phyloP scores from a whole-genome alignment of 78 protist genomes.

The Chrysochromulina tobinii region DNA sequence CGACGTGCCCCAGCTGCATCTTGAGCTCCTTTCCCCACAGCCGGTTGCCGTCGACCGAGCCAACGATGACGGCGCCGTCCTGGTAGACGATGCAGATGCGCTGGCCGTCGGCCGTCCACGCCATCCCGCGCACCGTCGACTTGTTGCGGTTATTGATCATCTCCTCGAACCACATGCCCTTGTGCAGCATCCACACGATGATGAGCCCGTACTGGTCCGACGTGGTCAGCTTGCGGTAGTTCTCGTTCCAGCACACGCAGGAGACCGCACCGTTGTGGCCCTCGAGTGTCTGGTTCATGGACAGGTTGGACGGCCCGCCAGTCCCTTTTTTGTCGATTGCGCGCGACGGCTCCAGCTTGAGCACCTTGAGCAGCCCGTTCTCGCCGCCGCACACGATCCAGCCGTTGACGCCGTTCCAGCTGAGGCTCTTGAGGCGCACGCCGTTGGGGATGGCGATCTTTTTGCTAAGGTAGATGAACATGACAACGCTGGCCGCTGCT shows the following conservation, averaged over 20 bases:
- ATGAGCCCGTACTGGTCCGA: conserved; percentile 74
- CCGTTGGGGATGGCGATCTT: conserved; percentile 83
- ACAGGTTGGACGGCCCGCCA: conserved; percentile 50
- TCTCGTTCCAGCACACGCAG: conserved; percentile 73
- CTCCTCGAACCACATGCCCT: conserved; percentile 84
- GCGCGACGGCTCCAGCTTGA: conserved; percentile 13
- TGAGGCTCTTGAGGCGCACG: conserved; percentile 42
- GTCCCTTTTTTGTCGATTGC: background rate
- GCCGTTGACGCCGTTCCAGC: conserved; percentile 76
- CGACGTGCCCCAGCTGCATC: conserved; percentile 29
- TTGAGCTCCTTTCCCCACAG: conserved; percentile 76
- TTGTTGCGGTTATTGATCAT: conserved; percentile 83
- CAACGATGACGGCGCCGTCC: conserved; percentile 78
- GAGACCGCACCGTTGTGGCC: conserved; percentile 63
- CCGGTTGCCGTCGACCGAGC: conserved; percentile 75
- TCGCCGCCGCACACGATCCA: conserved; percentile 87
- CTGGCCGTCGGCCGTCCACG: conserved; percentile 78
- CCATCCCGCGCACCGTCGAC: conserved; percentile 63
- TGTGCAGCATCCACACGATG: conserved; percentile 75
- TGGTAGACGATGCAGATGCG: conserved; percentile 80
- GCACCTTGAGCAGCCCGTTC: conserved; percentile 69
- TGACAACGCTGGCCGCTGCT: background rate
- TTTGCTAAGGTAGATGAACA: conserved; percentile 70
- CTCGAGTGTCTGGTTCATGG: conserved; percentile 75
- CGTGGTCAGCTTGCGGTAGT: conserved; percentile 69